Base-by-base conservation (phyloP, 345 rosid species). In the Brassica incana region DNA sequence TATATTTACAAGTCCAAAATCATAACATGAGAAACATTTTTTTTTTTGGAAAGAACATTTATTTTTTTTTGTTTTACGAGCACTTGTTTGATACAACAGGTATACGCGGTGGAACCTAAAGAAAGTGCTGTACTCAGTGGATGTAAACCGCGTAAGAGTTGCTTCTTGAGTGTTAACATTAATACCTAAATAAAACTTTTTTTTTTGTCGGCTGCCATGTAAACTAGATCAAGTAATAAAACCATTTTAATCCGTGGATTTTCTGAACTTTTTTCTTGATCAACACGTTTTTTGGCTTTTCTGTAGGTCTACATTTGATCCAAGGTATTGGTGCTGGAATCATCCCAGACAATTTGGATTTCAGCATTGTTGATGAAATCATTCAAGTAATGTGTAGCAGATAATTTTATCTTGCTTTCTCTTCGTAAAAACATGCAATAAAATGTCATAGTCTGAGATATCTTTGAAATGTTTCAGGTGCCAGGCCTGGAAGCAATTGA, bases 401-500 rank as follows among this genome's bases (percentile, higher is more conserved):
- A 68, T 27, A 12, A 8, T 70, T 36, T 72, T 20, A 25, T 56
- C 18, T 18, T 20, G 23, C 18, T 20, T 40, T 40, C 0, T 0
- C 25, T 6, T 1, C 1, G 5, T 43, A 43, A 43, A 43, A 43
- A 10, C 50, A 43, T 43, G 50, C 4, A 43, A 56, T 16, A 71
- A 35, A 5, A 65, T 54, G 56, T 30, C 50, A 43, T 14, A 69
- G 16, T 38, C 10, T 38, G 43, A 38, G 43, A 38, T 38, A 32
- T 40, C 33, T 50, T 48, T 65, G 48, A 35, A 7, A 66, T 52
- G 8, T 10, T 8, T 65, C 23, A 86, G 91, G 78, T 88, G 67
- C 79, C 86, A 11, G 81, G 91, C 1, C 67, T 72, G 59, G 88
- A 88, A 30, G 77, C 91, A 18, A 86, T 86, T 68, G 90, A 87